phyloP scores from a whole-genome alignment of 202 grass and related monocot genomes.

The Zoysia matrella region DNA sequence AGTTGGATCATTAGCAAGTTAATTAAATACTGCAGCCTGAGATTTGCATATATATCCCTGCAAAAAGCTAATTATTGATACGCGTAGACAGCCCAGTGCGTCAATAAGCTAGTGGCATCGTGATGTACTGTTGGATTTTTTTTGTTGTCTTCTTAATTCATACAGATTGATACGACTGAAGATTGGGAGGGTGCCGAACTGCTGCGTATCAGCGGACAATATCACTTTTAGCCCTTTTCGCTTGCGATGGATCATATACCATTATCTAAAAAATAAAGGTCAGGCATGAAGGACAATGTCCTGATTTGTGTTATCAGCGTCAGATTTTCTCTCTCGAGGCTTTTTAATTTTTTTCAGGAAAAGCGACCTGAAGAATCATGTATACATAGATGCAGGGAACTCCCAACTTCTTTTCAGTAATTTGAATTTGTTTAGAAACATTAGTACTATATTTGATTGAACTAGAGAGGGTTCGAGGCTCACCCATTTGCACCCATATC shows the following conservation, averaged over 20 bases:
- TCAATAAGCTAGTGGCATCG: background rate
- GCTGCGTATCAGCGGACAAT: background rate
- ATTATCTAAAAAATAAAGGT: background rate
- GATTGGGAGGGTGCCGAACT: slow-evolving; percentile 7
- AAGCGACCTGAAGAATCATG: background rate
- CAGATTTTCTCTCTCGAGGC: background rate
- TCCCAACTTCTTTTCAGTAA: no score
- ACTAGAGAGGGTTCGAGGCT: no score
- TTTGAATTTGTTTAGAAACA: no score
- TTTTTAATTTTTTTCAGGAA: background rate
- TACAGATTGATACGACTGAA: background rate
- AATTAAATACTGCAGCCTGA: no score
- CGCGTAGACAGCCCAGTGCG: background rate
- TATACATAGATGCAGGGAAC: no score
- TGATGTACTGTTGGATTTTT: background rate
- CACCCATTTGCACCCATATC: no score
- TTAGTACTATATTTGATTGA: no score
- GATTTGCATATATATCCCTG: no score
- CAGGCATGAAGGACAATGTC: slow-evolving; percentile 26
- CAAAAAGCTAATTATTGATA: background rate
- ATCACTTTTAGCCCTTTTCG: background rate
- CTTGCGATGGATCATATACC: slow-evolving; percentile 1
- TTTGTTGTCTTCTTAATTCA: background rate
- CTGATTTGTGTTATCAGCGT: slow-evolving; percentile 9
- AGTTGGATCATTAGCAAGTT: no score